These are phyloP conservation scores for Neonectria sp. DNA, from an alignment of 2,329 filamentous ascomycete genomes.

Conservation along the genomic window DNA sequence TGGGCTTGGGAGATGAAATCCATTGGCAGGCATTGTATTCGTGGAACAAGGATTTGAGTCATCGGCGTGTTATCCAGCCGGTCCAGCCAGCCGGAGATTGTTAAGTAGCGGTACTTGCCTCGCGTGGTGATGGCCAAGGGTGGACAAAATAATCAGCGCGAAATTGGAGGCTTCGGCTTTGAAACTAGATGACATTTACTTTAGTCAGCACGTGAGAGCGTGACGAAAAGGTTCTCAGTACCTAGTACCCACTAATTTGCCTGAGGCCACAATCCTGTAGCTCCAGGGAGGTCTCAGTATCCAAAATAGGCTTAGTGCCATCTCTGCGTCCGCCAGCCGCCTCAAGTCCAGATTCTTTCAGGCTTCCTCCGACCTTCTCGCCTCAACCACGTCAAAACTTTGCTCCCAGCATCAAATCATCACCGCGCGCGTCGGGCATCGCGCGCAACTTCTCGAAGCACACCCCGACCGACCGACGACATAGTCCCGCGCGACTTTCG, in stretches of 20 bases:
- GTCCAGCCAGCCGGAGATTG: slow-evolving; percentile 29
- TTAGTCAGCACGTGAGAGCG: slow-evolving; percentile 46
- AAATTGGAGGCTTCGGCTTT: not conserved
- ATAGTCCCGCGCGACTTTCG: slow-evolving; percentile 55
- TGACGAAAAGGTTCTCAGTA: slow-evolving; percentile 36
- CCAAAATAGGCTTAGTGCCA: slow-evolving; percentile 41
- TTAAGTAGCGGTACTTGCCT: slow-evolving; percentile 39
- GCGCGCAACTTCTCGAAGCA: slow-evolving; percentile 54
- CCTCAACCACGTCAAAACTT: slow-evolving; percentile 62
- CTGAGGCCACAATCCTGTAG: slow-evolving; percentile 44
- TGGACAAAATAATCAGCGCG: slow-evolving; percentile 33
- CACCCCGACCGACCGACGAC: slow-evolving; percentile 50
- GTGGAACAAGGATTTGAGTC: slow-evolving; percentile 40
- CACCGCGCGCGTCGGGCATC: slow-evolving; percentile 69
- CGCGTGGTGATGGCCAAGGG: not conserved
- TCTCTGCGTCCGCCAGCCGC: slow-evolving; percentile 53
- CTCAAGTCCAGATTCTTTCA: slow-evolving; percentile 63
- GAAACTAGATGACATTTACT: not conserved
- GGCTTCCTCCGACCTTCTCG: slow-evolving; percentile 56
- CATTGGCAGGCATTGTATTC: slow-evolving; percentile 38
- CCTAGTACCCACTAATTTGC: slow-evolving; percentile 17
- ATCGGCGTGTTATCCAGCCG: slow-evolving; percentile 39
- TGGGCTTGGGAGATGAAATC: slow-evolving; percentile 16
- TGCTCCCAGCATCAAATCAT: slow-evolving; percentile 57
- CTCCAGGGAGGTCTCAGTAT: slow-evolving; percentile 23